Evolutionary conservation across 495 filamentous ascomycete genomes (phyloP).

Genomic region (Lepraria neglecta): DNA sequence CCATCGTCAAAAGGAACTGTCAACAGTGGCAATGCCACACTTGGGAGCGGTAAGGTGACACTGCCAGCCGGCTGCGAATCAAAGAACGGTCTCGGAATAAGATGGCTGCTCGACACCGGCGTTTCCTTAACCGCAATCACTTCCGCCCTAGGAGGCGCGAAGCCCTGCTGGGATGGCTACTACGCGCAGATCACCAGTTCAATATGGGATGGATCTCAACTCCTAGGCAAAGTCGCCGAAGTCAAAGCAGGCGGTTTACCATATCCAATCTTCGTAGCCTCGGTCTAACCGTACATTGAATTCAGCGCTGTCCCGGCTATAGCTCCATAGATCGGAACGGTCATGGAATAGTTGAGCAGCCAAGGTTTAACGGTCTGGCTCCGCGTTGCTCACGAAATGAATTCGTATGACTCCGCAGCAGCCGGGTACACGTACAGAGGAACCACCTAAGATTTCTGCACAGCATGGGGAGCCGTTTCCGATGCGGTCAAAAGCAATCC

Average conservation of each 20-base stretch:
- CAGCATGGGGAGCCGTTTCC: constrained; percentile 21
- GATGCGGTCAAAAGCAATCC: constrained; percentile 17
- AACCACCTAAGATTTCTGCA: constrained; percentile 13
- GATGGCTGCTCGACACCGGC: constrained; percentile 23
- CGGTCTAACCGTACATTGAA: constrained; percentile 23
- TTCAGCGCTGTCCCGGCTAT: constrained; percentile 16
- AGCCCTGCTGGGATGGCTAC: constrained; percentile 22
- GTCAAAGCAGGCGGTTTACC: constrained; percentile 7
- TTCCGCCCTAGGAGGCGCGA: constrained; percentile 7
- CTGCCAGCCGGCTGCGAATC: constrained; percentile 21
- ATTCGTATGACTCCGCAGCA: constrained; percentile 21
- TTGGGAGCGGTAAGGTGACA: constrained; percentile 18
- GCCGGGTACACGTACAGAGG: constrained; percentile 11
- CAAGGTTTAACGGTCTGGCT: constrained; percentile 23
- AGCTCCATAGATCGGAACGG: constrained; percentile 13
- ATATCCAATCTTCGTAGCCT: constrained; percentile 25
- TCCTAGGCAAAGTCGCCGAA: constrained; percentile 14
- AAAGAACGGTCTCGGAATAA: constrained; percentile 24
- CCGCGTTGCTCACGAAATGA: constrained; percentile 28
- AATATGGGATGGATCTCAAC: constrained; percentile 19
- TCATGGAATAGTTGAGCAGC: constrained; percentile 18
- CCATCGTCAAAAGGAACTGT: background rate
- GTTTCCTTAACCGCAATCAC: constrained; percentile 5
- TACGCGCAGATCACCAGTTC: constrained; percentile 22
- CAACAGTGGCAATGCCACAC: constrained; percentile 2